Conservation (phyloP, 176 grass and related monocot genomes). For the Rhynchospora pubera region DNA sequence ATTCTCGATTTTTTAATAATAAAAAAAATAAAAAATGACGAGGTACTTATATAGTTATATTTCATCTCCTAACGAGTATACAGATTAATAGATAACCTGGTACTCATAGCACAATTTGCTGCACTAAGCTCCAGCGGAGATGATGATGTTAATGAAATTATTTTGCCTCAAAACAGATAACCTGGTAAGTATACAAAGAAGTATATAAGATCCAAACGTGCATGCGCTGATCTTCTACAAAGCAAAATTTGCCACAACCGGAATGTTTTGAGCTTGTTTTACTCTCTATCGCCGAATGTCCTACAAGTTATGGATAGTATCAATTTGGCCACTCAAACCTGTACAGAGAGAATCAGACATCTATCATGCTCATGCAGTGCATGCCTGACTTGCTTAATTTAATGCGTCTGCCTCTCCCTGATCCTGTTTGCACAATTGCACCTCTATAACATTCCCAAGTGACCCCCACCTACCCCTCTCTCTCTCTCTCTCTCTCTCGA, state of each 20-base stretch:
- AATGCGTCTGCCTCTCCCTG: background rate
- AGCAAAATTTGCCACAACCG: background rate
- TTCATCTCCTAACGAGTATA: no score
- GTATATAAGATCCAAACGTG: no score
- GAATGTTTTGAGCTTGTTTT: background rate
- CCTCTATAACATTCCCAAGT: conserved; percentile 79
- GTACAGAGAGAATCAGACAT: background rate
- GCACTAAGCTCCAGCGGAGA: no score
- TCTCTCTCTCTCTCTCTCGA: conserved; percentile 18
- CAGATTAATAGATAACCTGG: no score
- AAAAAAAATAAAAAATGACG: no score
- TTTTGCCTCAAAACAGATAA: no score
- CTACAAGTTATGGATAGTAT: background rate
- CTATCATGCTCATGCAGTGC: background rate
- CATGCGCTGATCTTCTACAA: background rate
- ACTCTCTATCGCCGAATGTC: background rate
- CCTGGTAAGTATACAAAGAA: no score
- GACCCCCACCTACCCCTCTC: conserved; percentile 26
- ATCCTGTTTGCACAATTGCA: conserved; percentile 26
- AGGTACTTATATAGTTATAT: no score
- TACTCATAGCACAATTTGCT: no score
- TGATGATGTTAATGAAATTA: no score
- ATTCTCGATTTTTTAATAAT: no score
- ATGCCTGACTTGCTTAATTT: conserved; percentile 5
- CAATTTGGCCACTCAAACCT: background rate